Evolutionary conservation across 768 basidiomycete species (phyloP).

Genomic region (Grammothele lineata): DNA sequence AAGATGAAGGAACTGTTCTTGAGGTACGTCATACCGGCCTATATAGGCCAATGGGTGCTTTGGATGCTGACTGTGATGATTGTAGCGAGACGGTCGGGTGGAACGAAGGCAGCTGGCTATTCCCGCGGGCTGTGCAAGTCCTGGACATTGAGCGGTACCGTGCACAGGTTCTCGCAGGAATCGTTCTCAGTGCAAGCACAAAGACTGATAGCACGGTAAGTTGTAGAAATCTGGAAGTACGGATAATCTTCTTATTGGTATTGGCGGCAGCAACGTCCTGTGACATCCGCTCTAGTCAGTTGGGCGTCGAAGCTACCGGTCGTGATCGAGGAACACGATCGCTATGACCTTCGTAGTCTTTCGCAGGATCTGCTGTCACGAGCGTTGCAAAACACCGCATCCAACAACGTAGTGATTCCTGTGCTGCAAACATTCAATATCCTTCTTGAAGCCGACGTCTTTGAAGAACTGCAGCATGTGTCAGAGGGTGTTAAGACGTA

Average conservation of each 20-base stretch:
- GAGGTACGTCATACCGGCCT: slow-evolving; percentile 32
- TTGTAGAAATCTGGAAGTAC: slow-evolving; percentile 6
- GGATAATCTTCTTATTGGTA: no score
- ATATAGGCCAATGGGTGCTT: no score
- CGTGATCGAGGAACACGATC: slow-evolving; percentile 20
- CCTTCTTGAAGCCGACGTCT: slow-evolving; percentile 63
- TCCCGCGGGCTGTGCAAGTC: slow-evolving; percentile 65
- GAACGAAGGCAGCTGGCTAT: slow-evolving; percentile 73
- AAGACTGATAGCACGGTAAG: slow-evolving; percentile 83
- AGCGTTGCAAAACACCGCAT: slow-evolving; percentile 47
- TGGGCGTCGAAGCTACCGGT: slow-evolving; percentile 56
- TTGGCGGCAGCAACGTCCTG: slow-evolving; percentile 59
- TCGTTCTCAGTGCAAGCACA: slow-evolving; percentile 78
- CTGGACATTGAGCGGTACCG: slow-evolving; percentile 63
- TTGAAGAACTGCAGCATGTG: slow-evolving; percentile 45
- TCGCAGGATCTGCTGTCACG: slow-evolving; percentile 53
- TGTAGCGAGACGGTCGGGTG: no score
- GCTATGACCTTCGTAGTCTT: slow-evolving; percentile 49
- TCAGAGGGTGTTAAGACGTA: slow-evolving; percentile 50
- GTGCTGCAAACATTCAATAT: slow-evolving; percentile 71
- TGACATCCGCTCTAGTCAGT: slow-evolving; percentile 52
- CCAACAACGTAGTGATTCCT: slow-evolving; percentile 79
- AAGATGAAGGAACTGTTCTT: slow-evolving; percentile 52
- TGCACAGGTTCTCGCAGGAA: slow-evolving; percentile 55
- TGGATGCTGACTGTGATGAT: no score